Base-by-base conservation (phyloP, 305 asterid genomes). In the Caryopteris hybrid region DNA sequence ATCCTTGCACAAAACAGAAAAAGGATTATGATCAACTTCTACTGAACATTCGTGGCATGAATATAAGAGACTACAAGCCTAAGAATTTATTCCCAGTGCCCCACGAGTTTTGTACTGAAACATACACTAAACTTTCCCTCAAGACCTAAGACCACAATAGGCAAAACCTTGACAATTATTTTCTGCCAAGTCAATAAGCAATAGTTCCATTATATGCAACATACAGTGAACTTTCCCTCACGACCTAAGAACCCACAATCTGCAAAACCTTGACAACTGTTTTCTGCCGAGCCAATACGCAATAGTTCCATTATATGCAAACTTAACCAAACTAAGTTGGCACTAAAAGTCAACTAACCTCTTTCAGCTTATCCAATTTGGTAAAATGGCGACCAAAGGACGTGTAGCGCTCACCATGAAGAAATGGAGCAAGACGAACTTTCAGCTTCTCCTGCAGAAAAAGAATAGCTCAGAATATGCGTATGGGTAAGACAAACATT, bases 371-470 rank as follows among this genome's bases (percentile, higher is more conserved):
- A 38, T 89, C 91, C 72, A 63, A 53, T 78, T 84, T 86, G 16
- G 97, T 94, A 74, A 94, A 94, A 81, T 94, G 99, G 61, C 98
- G 93, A 68, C 98, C 99, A 74, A 81, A 91, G 34, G 99, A 94
- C 34, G 98, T 94, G 76, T 94, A 91, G 61, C 97, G 97, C 84
- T 73, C 69, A 36, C 98, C 98, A 76, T 86, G 51, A 21, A 91
- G 74, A 81, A 94, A 87, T 34, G 98, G 98, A 76, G 96, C 78
- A 75, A 94, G 95, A 79, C 84, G 81, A 29, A 94, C 88, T 74
- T 66, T 86, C 51, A 91, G 77, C 87, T 75, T 89, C 11, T 81
- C 81, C 99, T 91, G 82, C 86, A 88, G 67, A 59, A 69, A 79
- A 25, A 50, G 59, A 52, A 70, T 52, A 54, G 41, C 64, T 36